Evolutionary conservation across 805 yeast genomes (phyloP), one percentile per base, ranked within the genome.

Genomic region (Kregervanrija pseudodelftensis): DNA sequence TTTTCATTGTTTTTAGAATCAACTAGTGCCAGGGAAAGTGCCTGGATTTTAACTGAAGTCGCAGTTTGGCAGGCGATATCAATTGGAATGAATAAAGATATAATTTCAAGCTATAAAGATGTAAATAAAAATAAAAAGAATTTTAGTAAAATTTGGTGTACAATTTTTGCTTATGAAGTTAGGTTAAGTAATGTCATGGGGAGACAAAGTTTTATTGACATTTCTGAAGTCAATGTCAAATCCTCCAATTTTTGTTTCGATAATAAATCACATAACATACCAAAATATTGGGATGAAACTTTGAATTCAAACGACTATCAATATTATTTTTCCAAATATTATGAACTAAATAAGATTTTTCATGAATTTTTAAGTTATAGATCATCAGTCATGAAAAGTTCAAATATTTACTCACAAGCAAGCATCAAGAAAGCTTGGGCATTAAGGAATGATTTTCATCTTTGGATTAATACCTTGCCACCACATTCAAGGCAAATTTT

Each of bases 11-110:
- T 52, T 43, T 37, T 55, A 43, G 57, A 54, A 39, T 41, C 44
- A 22, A 41, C 33, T 14, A 46, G 41, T 30, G 33, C 46, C 8
- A 40, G 49, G 9, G 56, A 54, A 30, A 47, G 45, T 33, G 54
- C 56, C 2, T 56, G 50, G 45, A 40, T 48, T 34, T 30, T 54
- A n/a, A 15, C 49, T n/a, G 47, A 51, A 38, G n/a, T 46, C 2
- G 54, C 57, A 1, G 36, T 51, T 4, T 30, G 54, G 8, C 60
- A 56, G 36, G 55, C 57, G 3, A 42, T 53, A 9, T 33, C 53
- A 8, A 41, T 50, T 10, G 60, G 60, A 1, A 37, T 54, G 16
- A 39, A 54, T 39, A 50, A 47, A 39, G 37, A 42, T 28, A 38
- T 46, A 12, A 13, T 13, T n/a, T 30, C 36, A 5, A 30, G 15